These are phyloP conservation scores for Tetrapisispora nanseiensis DNA, from an alignment of 805 yeast genomes.

Conservation along the genomic window DNA sequence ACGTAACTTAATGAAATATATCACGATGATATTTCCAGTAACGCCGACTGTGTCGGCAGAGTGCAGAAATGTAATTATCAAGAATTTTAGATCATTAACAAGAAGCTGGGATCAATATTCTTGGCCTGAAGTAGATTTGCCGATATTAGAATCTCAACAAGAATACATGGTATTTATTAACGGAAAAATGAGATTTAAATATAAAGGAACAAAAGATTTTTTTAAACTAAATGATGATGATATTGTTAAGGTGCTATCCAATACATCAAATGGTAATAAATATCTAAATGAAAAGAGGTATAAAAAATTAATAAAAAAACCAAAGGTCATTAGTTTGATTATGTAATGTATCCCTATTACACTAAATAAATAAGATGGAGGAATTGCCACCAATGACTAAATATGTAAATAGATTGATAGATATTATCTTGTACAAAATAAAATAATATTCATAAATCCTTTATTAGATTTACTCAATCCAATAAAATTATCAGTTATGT, in stretches of 20 bases:
- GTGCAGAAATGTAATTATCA: constrained; percentile 47
- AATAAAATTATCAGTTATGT: no score
- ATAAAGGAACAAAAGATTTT: constrained; percentile 32
- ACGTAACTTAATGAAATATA: constrained; percentile 42
- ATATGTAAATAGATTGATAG: no score
- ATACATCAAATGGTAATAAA: constrained; percentile 32
- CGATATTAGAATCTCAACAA: constrained; percentile 30
- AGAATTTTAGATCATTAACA: constrained; percentile 6
- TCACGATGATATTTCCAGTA: constrained; percentile 67
- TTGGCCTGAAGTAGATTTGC: constrained; percentile 53
- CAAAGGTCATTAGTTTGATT: constrained; percentile 39
- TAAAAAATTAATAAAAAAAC: constrained; percentile 47
- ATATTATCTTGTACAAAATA: no score
- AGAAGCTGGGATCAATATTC: constrained; percentile 26
- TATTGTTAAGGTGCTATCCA: constrained; percentile 31
- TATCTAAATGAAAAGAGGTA: constrained; percentile 35
- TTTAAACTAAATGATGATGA: constrained; percentile 27
- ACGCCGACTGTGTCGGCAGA: constrained; percentile 80
- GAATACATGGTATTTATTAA: constrained; percentile 58
- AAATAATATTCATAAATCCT: no score
- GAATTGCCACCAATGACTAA: no score
- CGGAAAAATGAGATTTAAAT: constrained; percentile 54
- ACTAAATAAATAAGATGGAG: no score
- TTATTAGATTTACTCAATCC: no score
- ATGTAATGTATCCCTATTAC: no score